A percentile compares a stretch with the other conserved stretches of the same genome.
These are phyloP conservation scores for Wickerhamiella domercqiae DNA, from an alignment of 805 yeast species.

Conservation along the genomic window DNA sequence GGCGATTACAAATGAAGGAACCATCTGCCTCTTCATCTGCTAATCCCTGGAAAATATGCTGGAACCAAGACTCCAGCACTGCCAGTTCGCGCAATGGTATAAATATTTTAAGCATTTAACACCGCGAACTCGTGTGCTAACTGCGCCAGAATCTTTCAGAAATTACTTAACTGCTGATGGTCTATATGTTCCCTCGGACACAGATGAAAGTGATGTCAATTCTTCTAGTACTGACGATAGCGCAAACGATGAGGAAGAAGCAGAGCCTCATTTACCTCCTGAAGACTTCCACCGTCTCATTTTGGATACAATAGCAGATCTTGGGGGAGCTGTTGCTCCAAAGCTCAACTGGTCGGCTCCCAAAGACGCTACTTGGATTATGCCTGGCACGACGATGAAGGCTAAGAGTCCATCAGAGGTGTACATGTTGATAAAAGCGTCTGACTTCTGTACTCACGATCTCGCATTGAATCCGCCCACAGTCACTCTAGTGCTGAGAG, in stretches of 20 bases:
- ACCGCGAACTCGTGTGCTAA: constrained; percentile 38
- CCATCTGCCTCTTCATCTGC: too few species aligned
- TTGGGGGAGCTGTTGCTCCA: constrained; percentile 55
- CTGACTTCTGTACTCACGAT: constrained; percentile 80
- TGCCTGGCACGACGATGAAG: constrained; percentile 57
- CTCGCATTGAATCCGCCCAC: constrained; percentile 38
- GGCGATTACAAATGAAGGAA: too few species aligned
- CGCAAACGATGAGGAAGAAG: constrained; percentile 43
- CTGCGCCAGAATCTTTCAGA: constrained; percentile 43
- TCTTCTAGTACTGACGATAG: constrained; percentile 38
- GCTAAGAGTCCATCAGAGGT: constrained; percentile 62
- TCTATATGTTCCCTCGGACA: constrained; percentile 42
- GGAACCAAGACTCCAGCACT: too few species aligned
- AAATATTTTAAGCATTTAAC: constrained; percentile 31
- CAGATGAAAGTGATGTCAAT: constrained; percentile 5
- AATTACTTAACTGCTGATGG: constrained; percentile 54
- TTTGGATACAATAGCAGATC: constrained; percentile 29
- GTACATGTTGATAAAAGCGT: constrained; percentile 66
- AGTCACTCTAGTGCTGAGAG: constrained; percentile 43
- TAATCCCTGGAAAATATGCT: too few species aligned
- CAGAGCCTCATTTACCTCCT: constrained; percentile 34
- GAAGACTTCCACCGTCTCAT: constrained; percentile 42
- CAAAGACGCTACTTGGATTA: constrained; percentile 85
- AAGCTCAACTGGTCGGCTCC: constrained; percentile 97
- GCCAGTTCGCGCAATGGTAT: constrained; percentile 34